Percentiles rank a stretch among this genome's conserved stretches.
Conservation (phyloP, 306 rosid genomes). For the Gillenia trifoliata region DNA sequence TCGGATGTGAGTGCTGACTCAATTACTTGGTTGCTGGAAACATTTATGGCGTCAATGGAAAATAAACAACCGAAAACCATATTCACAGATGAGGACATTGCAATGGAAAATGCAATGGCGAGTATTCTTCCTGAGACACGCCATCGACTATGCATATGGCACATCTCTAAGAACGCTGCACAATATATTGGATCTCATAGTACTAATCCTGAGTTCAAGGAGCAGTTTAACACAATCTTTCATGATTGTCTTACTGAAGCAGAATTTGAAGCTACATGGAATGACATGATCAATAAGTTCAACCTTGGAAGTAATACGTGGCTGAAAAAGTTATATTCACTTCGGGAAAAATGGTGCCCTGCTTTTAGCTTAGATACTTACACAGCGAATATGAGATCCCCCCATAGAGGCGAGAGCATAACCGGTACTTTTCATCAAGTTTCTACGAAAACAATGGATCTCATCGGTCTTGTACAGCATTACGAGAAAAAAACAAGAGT, state of each 20-base stretch:
- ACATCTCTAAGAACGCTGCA: constrained; percentile 10
- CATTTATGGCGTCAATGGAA: constrained; percentile 14
- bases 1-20: constrained; percentile 18
- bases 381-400: background rate
- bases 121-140: background rate
- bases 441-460: constrained; percentile 15
- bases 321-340: background rate
- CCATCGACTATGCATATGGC: constrained; percentile 16
- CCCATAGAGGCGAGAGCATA: constrained; percentile 4
- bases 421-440: constrained; percentile 10
- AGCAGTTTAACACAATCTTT: constrained; percentile 4
- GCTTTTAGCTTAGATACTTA: constrained; percentile 12
- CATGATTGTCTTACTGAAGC: background rate
- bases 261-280: constrained; percentile 11
- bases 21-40: constrained; percentile 14
- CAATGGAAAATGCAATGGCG: constrained; percentile 6
- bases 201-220: constrained; percentile 5
- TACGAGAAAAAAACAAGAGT: constrained; percentile 4
- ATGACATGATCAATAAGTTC: background rate
- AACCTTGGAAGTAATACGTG: background rate
- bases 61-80: constrained; percentile 5
- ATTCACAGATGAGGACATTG: constrained; percentile 6
- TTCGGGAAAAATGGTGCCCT: constrained; percentile 11
- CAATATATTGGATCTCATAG: constrained; percentile 2
- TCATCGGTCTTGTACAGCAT: constrained; percentile 9